Percentiles rank a stretch among this genome's conserved stretches.
Evolutionary conservation across 768 basidiomycete species (phyloP).

Genomic region (Rhodotorula taiwanensis): DNA sequence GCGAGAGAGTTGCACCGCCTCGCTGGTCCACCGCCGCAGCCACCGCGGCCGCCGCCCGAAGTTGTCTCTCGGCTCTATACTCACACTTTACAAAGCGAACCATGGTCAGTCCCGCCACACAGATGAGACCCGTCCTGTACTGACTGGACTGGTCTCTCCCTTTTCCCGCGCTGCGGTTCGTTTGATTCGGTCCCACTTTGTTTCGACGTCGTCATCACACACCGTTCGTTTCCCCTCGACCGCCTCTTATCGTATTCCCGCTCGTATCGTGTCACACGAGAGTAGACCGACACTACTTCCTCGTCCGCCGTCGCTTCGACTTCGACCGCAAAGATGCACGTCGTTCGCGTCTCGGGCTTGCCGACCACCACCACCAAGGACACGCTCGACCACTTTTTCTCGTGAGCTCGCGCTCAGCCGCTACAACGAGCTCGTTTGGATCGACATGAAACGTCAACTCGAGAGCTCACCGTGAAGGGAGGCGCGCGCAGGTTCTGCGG

Average conservation of each 20-base stretch:
- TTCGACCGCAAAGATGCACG: not conserved
- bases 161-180: not conserved
- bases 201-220: not conserved
- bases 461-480: too few species aligned
- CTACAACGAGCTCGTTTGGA: not conserved
- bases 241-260: too few species aligned
- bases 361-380: conserved; percentile 1
- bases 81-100: not conserved
- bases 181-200: not conserved
- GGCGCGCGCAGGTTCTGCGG: conserved; percentile 92
- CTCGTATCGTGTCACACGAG: not conserved
- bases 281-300: not conserved
- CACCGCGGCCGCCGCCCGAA: not conserved
- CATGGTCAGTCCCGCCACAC: not conserved
- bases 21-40: not conserved
- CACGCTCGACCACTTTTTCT: conserved; percentile 5
- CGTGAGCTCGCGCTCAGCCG: not conserved
- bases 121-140: too few species aligned
- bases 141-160: too few species aligned
- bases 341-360: conserved; percentile 1
- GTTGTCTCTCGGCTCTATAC: too few species aligned
- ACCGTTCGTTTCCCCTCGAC: too few species aligned
- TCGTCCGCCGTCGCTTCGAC: not conserved
- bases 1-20: not conserved
- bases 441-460: too few species aligned